phyloP scores from a whole-genome alignment of 2,329 filamentous ascomycete species.

The Neofusicoccum cordaticola region DNA sequence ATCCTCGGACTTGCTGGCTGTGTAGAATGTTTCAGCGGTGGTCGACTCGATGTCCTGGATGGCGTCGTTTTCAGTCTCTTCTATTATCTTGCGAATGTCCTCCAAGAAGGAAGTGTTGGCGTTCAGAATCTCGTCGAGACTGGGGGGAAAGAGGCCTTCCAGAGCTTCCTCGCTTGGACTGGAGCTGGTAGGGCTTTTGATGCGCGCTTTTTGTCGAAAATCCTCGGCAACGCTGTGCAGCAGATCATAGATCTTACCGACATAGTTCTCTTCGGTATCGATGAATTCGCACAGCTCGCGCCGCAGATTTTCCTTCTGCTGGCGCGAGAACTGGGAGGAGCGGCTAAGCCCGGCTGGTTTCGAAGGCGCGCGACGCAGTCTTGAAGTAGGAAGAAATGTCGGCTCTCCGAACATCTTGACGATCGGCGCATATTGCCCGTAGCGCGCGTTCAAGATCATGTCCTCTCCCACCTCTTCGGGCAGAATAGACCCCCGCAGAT shows the following conservation, averaged over 20 bases:
- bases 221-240: conserved; percentile 78
- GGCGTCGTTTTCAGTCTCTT: conserved; percentile 79
- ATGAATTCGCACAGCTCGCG: conserved; percentile 88
- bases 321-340: conserved; percentile 71
- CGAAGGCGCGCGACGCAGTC: conserved; percentile 80
- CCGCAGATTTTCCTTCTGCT: conserved; percentile 79
- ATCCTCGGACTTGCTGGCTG: conserved; percentile 21
- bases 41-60: conserved; percentile 68
- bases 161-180: conserved; percentile 72
- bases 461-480: conserved; percentile 59
- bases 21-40: conserved; percentile 17
- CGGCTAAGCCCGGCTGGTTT: conserved; percentile 78
- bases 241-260: conserved; percentile 80
- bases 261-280: conserved; percentile 92
- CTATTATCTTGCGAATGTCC: conserved; percentile 71
- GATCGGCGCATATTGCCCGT: conserved; percentile 73
- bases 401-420: conserved; percentile 79
- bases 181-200: conserved; percentile 56
- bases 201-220: conserved; percentile 68
- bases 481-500: conserved; percentile 53
- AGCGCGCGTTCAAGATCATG: conserved; percentile 66
- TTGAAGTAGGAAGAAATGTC: conserved; percentile 82
- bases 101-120: conserved; percentile 79
- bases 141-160: conserved; percentile 75
- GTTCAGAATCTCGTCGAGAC: conserved; percentile 74